These are phyloP conservation scores for Vickermania ingenoplastis DNA, from an alignment of 208 protist genomes.

Conservation along the genomic window DNA sequence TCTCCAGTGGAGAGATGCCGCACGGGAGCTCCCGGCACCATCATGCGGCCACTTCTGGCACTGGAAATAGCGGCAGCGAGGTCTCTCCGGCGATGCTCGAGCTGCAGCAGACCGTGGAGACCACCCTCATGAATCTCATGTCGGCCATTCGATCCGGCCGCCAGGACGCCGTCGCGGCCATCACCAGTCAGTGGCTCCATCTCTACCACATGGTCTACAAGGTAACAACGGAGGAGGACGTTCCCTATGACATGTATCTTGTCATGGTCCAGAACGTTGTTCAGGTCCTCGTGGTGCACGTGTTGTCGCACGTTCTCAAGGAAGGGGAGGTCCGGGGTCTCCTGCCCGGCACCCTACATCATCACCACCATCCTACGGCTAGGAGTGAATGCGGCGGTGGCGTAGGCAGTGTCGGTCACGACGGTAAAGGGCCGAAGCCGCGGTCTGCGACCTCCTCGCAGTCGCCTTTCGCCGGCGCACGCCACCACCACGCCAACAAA, in stretches of 20 bases:
- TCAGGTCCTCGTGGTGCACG: conserved; percentile 43
- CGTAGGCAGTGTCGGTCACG: not conserved
- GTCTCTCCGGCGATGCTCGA: too few relatives aligned
- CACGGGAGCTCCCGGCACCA: too few relatives aligned
- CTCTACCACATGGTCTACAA: conserved; percentile 59
- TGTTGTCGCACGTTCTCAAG: conserved; percentile 45
- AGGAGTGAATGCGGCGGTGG: not conserved
- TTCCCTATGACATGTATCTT: conserved; percentile 29
- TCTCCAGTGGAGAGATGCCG: too few relatives aligned
- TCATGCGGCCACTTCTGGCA: too few relatives aligned
- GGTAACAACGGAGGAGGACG: conserved; percentile 11
- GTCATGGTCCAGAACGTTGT: conserved; percentile 36
- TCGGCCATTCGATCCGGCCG: not conserved
- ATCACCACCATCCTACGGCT: too few relatives aligned
- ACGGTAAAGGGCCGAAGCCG: not conserved
- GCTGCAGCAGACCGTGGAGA: not conserved
- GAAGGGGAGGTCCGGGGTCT: conserved; percentile 15
- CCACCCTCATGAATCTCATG: not conserved
- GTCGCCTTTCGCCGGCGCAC: too few relatives aligned
- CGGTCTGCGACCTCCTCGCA: too few relatives aligned
- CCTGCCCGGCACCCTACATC: not conserved
- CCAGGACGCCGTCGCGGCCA: conserved; percentile 5
- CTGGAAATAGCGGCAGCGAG: too few relatives aligned
- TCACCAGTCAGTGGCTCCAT: conserved; percentile 24
- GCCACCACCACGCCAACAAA: not conserved